These are phyloP conservation scores for Podospora pseudoanserina DNA, from an alignment of 495 filamentous ascomycete genomes.

Conservation along the genomic window DNA sequence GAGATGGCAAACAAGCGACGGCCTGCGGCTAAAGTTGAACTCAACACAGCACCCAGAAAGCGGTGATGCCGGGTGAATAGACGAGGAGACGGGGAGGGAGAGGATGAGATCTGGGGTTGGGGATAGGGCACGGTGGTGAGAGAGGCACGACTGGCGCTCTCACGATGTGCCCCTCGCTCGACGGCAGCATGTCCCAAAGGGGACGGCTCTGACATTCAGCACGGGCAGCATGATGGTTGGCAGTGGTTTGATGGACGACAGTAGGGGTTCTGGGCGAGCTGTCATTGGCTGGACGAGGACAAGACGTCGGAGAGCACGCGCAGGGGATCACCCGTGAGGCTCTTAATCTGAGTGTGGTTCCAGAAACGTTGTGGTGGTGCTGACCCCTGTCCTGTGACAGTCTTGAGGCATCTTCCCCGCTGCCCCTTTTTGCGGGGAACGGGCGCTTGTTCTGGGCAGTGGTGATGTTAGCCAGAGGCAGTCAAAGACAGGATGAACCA, in stretches of 20 bases:
- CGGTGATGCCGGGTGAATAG: conserved; percentile 34
- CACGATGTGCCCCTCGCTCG: conserved; percentile 3
- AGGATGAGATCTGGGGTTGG: conserved; percentile 26
- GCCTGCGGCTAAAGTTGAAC: conserved; percentile 30
- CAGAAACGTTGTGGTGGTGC: conserved; percentile 12
- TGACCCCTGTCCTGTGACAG: conserved; percentile 49
- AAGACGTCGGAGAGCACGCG: conserved; percentile 21
- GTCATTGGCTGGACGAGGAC: conserved; percentile 32
- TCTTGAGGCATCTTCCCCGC: conserved; percentile 39
- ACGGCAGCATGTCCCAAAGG: conserved; percentile 14
- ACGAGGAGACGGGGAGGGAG: conserved; percentile 24
- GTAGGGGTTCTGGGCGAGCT: conserved; percentile 13
- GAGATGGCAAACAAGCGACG: conserved; percentile 20
- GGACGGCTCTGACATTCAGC: conserved; percentile 28
- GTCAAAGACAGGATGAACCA: background rate
- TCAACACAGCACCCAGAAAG: conserved; percentile 26
- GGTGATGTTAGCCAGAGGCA: background rate
- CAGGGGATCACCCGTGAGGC: conserved; percentile 30
- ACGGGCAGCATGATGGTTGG: conserved; percentile 29
- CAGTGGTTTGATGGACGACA: conserved; percentile 38
- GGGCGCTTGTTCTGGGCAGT: background rate
- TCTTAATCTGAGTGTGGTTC: conserved; percentile 22
- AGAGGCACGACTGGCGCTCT: background rate
- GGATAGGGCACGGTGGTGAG: conserved; percentile 14
- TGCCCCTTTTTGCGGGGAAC: conserved; percentile 16